These are phyloP conservation scores for Brachypodium distachyon DNA, from an alignment of 202 grass and related monocot genomes.

Conservation along the genomic window DNA sequence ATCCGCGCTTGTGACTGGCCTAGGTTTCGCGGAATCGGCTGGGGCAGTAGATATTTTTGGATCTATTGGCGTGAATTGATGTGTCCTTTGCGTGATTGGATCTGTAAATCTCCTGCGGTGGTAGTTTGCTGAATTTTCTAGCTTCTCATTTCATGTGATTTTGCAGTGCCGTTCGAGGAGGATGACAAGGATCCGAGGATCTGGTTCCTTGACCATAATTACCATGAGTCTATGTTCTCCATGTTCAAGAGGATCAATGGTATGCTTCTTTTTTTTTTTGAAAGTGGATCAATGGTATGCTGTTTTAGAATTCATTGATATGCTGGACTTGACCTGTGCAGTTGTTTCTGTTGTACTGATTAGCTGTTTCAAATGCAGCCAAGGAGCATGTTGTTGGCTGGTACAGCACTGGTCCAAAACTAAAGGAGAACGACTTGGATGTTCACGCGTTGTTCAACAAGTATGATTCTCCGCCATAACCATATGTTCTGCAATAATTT, in stretches of 20 bases:
- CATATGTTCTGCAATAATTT: background rate
- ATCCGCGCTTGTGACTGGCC: background rate
- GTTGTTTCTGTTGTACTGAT: constrained; percentile 4
- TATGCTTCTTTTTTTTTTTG: constrained; percentile 25
- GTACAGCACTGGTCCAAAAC: constrained; percentile 99
- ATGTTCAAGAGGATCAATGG: constrained; percentile 99
- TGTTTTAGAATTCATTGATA: background rate
- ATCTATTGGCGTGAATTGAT: background rate
- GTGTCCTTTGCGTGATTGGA: background rate
- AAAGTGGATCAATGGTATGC: constrained; percentile 92
- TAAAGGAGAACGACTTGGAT: constrained; percentile 90
- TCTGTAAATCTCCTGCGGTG: background rate
- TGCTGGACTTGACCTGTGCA: background rate
- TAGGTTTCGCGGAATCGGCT: background rate
- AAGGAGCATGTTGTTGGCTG: constrained; percentile 98
- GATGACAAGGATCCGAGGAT: constrained; percentile 96
- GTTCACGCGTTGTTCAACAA: constrained; percentile 81
- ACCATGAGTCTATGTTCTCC: constrained; percentile 92
- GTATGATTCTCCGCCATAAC: constrained; percentile 41
- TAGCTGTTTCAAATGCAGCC: constrained; percentile 34
- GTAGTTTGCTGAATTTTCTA: background rate
- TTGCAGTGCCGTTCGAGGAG: constrained; percentile 91
- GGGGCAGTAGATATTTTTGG: background rate
- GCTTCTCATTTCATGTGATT: background rate
- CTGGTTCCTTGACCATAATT: constrained; percentile 99